These are phyloP conservation scores for Emydomyces testavorans DNA, from an alignment of 2,329 filamentous ascomycete species.

Conservation along the genomic window DNA sequence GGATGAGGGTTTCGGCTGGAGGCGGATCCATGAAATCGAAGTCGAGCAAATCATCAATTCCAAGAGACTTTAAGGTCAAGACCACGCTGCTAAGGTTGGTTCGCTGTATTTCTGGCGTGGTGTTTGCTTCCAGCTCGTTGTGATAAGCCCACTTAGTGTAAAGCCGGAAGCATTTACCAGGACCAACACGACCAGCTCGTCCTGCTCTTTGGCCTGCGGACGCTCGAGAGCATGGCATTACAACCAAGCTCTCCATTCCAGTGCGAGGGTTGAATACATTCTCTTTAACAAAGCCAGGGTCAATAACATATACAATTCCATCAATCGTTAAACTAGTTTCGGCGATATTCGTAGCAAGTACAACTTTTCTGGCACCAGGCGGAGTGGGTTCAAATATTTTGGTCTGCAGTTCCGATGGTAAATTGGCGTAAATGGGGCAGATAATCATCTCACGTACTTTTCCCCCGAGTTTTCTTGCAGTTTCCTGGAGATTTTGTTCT, in stretches of 20 bases:
- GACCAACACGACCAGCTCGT: slow-evolving; percentile 80
- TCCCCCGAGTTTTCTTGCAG: slow-evolving; percentile 70
- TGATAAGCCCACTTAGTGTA: slow-evolving; percentile 92
- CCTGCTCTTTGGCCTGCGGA: slow-evolving; percentile 89
- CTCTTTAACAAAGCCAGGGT: slow-evolving; percentile 90
- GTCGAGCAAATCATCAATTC: slow-evolving; percentile 81
- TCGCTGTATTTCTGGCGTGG: slow-evolving; percentile 84
- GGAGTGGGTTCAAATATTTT: slow-evolving; percentile 95
- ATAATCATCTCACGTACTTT: slow-evolving; percentile 80
- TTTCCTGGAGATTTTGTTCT: slow-evolving; percentile 73
- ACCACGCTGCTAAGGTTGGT: slow-evolving; percentile 79
- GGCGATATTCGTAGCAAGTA: slow-evolving; percentile 91
- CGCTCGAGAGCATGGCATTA: slow-evolving; percentile 81
- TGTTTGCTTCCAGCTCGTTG: slow-evolving; percentile 87
- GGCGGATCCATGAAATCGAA: slow-evolving; percentile 97
- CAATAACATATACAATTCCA: slow-evolving; percentile 90
- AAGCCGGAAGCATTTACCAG: slow-evolving; percentile 83
- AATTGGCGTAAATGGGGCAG: slow-evolving; percentile 85
- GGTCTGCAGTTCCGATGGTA: slow-evolving; percentile 79
- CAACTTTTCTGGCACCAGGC: slow-evolving; percentile 72
- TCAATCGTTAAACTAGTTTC: slow-evolving; percentile 94
- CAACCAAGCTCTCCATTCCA: slow-evolving; percentile 83
- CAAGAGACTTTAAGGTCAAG: slow-evolving; percentile 73
- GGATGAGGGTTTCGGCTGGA: slow-evolving; percentile 76
- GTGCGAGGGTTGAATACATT: slow-evolving; percentile 85